A percentile compares a stretch with the other conserved stretches of the same genome.
These are phyloP conservation scores for Neonothopanus nambi DNA, from an alignment of 1,284 basidiomycete genomes.

Conservation along the genomic window DNA sequence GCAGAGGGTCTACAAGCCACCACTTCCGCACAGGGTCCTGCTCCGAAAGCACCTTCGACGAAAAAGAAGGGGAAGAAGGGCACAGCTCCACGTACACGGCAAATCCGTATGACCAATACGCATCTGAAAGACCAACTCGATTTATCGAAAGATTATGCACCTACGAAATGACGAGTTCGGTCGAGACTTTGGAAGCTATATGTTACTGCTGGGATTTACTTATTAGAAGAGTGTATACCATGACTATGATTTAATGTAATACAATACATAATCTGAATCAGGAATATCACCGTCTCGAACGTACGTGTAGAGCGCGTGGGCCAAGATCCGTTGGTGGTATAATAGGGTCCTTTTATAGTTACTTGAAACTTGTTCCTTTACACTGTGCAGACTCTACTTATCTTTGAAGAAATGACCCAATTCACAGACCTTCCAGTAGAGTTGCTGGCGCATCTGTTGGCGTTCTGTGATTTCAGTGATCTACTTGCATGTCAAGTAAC, in stretches of 20 bases:
- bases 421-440: slow-evolving; percentile 9
- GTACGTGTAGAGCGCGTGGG: too few species aligned
- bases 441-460: slow-evolving; percentile 4
- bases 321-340: too few species aligned
- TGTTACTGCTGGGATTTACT: too few species aligned
- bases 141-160: slow-evolving; percentile 70
- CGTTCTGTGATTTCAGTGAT: slow-evolving; percentile 4
- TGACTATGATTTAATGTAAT: too few species aligned
- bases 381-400: too few species aligned
- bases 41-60: slow-evolving; percentile 53
- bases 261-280: too few species aligned
- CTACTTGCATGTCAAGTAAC: slow-evolving; percentile 1
- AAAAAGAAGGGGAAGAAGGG: slow-evolving; percentile 83
- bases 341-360: too few species aligned
- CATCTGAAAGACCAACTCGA: slow-evolving; percentile 86
- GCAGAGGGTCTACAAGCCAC: slow-evolving; percentile 78
- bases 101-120: slow-evolving; percentile 83
- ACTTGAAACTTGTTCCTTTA: too few species aligned
- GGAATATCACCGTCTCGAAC: too few species aligned
- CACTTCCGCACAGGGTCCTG: slow-evolving; percentile 51
- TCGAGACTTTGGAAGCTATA: neutral
- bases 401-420: neutral
- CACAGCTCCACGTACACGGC: slow-evolving; percentile 68
- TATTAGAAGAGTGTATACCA: too few species aligned
- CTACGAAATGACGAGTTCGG: slow-evolving; percentile 37